Conservation (phyloP, 352 stramenopile species). For the Peronospora destructor region DNA sequence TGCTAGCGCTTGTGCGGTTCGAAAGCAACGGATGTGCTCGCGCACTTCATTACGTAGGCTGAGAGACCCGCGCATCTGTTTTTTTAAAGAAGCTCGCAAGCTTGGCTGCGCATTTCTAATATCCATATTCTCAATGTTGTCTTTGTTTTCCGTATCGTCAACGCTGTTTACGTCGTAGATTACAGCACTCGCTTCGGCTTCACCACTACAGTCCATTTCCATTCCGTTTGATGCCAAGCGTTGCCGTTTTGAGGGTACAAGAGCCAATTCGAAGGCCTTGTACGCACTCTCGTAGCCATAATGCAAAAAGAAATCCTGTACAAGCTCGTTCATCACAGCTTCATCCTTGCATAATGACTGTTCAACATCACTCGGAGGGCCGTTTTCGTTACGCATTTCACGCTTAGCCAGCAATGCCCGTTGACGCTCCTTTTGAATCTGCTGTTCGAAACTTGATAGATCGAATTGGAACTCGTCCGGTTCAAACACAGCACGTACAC, state of each 20-base stretch:
- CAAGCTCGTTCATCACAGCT: slow-evolving; percentile 25
- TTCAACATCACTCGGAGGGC: slow-evolving; percentile 2
- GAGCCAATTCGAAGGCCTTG: slow-evolving; percentile 17
- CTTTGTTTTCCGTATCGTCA: slow-evolving; percentile 14
- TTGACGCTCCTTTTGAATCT: slow-evolving; percentile 46
- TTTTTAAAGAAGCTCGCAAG: slow-evolving; percentile 4
- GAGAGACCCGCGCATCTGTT: slow-evolving; percentile 19
- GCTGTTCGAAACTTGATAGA: slow-evolving; percentile 34
- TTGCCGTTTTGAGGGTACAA: slow-evolving; percentile 5
- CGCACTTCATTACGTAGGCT: slow-evolving; percentile 31
- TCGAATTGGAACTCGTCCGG: slow-evolving; percentile 40
- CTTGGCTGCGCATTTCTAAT: slow-evolving; percentile 1
- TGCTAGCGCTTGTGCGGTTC: slow-evolving; percentile 28
- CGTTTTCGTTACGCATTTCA: slow-evolving; percentile 7
- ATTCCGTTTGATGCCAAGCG: slow-evolving; percentile 6
- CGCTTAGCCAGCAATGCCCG: slow-evolving; percentile 24
- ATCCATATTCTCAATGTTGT: slow-evolving; percentile 8
- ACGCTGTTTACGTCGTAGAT: slow-evolving; percentile 1
- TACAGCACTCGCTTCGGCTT: slow-evolving; percentile 2
- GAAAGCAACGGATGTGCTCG: slow-evolving; percentile 29
- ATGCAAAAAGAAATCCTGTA: slow-evolving; percentile 39
- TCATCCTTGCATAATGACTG: slow-evolving; percentile 24
- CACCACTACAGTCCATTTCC: slow-evolving; percentile 4
- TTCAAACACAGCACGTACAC: slow-evolving; percentile 21
- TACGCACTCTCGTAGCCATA: slow-evolving; percentile 37